Evolutionary conservation across 2,329 filamentous ascomycete species (phyloP), one percentile per base, ranked within the genome.

Genomic region (Talaromyces atroroseus): DNA sequence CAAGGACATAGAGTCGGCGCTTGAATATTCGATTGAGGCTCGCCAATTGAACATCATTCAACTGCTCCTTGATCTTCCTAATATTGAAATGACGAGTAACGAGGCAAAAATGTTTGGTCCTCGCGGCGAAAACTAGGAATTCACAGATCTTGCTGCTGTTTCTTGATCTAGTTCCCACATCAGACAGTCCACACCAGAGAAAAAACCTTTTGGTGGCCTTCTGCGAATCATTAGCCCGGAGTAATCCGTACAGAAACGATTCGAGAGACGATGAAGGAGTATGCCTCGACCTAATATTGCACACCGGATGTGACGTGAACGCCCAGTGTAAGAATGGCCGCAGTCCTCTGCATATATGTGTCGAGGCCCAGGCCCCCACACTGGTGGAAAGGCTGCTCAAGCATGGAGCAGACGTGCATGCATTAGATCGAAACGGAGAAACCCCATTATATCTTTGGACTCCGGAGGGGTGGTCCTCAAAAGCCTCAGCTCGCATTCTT

Each of bases 371-470:
- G 32, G 48, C 50, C 2, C 58, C 59, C 5, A 42, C 54, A 11
- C 20, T 46, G 23, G 56, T 57, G 20, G 21, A 23, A 3, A 49
- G 16, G 21, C 54, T 65, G 2, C 60, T 65, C 42, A 45, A 36
- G 2, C 36, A 59, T 45, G 63, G 63, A 1, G 61, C 61, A 6
- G 52, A 50, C 10, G 48, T 63, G 16, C 57, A 65, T 49, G 23
- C 38, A 12, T 45, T 44, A 16, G 21, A 52, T 5, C 45, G 10
- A 11, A 42, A 58, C 21, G 57, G 60, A 14, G 57, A 63, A 29
- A 64, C 62, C 3, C 44, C 61, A 16, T 53, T 64, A 18, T 62
- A 64, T 34, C 23, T 58, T 52, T 52, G 16, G 7, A 20, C n/a
- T 21, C n/a, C 10, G 5, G 2, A 21, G 16, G 18, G 1, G n/a